Conservation (phyloP, 805 yeast species). For the Starmerella apicola region DNA sequence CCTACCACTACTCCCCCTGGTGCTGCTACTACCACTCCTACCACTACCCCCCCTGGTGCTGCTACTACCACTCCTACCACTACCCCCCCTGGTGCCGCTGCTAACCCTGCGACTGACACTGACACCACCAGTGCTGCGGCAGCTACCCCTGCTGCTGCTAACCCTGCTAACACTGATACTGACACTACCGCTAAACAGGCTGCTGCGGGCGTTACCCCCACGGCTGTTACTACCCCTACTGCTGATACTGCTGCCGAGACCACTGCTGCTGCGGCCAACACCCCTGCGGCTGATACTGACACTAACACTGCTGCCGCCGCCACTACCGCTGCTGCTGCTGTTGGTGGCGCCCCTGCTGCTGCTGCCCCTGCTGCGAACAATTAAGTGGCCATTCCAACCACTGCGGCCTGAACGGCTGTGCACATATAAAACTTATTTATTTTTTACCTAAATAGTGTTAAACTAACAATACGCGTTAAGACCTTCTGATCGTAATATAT, state of each 20-base stretch:
- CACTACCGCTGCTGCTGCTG: neutral
- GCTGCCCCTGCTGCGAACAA: neutral
- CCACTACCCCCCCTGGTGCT: neutral
- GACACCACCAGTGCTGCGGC: slow-evolving; percentile 2
- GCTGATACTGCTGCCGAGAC: slow-evolving; percentile 3
- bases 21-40: neutral
- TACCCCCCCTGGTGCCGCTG: neutral
- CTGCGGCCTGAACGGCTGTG: too few species aligned
- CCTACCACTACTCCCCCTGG: neutral
- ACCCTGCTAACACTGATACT: slow-evolving; percentile 7
- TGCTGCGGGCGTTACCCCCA: neutral
- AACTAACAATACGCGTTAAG: too few species aligned
- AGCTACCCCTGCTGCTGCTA: slow-evolving; percentile 2
- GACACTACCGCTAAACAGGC: slow-evolving; percentile 5
- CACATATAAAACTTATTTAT: too few species aligned
- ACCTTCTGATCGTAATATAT: too few species aligned
- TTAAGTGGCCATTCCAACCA: too few species aligned
- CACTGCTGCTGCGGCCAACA: slow-evolving; percentile 1
- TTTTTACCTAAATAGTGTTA: too few species aligned
- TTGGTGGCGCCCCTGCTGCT: neutral
- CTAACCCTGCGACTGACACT: slow-evolving; percentile 1
- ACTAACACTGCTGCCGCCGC: neutral
- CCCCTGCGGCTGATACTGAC: neutral
- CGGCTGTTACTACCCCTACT: slow-evolving; percentile 6
- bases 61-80: neutral